Conservation (phyloP, 345 rosid genomes). For the Eucalyptus tenuipes region DNA sequence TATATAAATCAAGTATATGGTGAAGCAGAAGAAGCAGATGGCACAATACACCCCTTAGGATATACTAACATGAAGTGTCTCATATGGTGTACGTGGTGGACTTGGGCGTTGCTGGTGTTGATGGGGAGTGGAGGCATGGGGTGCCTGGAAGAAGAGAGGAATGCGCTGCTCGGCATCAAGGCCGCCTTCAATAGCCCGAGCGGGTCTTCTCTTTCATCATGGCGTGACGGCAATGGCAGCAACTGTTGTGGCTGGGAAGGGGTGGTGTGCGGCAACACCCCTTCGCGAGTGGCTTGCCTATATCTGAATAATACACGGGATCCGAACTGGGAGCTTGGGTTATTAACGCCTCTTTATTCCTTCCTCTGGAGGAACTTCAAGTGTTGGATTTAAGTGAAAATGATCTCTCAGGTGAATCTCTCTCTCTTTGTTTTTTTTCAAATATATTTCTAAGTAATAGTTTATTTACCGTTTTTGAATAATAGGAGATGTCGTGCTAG, state of each 20-base stretch:
- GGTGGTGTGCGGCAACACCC: neutral
- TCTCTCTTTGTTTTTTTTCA: too few species aligned
- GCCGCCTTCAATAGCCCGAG: neutral
- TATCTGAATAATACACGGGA: too few species aligned
- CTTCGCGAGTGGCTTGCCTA: neutral
- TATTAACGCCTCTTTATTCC: neutral
- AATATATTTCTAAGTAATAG: too few species aligned
- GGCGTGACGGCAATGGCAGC: accelerated
- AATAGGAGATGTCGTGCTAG: neutral
- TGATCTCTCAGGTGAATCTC: accelerated
- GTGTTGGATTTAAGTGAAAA: neutral
- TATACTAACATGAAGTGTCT: neutral
- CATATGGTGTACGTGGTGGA: neutral
- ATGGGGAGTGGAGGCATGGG: neutral
- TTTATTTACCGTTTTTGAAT: neutral
- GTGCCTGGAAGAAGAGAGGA: neutral
- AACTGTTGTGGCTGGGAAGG: neutral
- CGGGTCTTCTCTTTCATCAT: neutral
- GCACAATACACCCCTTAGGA: neutral
- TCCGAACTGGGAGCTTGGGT: accelerated
- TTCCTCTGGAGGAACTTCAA: neutral
- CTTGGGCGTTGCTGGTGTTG: neutral
- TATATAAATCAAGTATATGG: neutral
- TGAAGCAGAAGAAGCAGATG: neutral
- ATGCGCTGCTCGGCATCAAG: neutral